Base-by-base conservation (phyloP, 352 stramenopile genomes). In the Phytopythium cucurbitacearum region DNA sequence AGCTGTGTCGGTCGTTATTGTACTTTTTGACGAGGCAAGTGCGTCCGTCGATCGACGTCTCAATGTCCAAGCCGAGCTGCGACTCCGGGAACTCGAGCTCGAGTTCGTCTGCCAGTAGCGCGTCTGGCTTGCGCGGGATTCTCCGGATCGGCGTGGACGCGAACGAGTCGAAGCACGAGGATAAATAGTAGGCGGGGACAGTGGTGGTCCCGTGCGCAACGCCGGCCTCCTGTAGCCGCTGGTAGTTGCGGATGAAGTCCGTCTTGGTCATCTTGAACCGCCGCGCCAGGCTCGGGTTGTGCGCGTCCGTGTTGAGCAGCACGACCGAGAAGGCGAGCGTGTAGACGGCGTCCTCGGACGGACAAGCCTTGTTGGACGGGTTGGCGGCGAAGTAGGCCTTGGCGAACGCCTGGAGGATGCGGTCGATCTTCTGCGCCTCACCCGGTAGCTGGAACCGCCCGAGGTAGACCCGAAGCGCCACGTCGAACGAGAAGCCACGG, bases 401-500 rank as follows among this genome's bases (percentile, higher is more conserved):
- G 15, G 80, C 78, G 38, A 93, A 91, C 6, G 82, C 82, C 44
- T 93, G 76, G 3, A 93, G 63, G 53, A 93, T 85, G n/a, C 82
- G 76, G 63, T 93, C 82, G 44, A 93, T 93, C 56, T 93, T 91
- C 62, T 93, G 82, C 35, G 82, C 82, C 62, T 93, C 82, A 44
- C 73, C 68, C 4, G 80, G 80, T 45, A 91, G 56, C 49, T 79
- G 67, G 48, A 93, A 91, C 37, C 76, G 73, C 36, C 76, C 72
- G 3, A 93, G 69, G 47, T 80, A 93, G n/a, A 89, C 68, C 10
- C 82, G 77, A 34, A 93, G 62, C 16, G 76, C 64, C 4, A 93
- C 65, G 39, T 93, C 82, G 16, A 91, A 85, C 3, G 64, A 53
- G 43, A 76, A 82, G 15, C 60, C 62, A 37, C 78, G 56, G 50